Conservation (phyloP, 306 rosid species). For the Alnus glutinosa region DNA sequence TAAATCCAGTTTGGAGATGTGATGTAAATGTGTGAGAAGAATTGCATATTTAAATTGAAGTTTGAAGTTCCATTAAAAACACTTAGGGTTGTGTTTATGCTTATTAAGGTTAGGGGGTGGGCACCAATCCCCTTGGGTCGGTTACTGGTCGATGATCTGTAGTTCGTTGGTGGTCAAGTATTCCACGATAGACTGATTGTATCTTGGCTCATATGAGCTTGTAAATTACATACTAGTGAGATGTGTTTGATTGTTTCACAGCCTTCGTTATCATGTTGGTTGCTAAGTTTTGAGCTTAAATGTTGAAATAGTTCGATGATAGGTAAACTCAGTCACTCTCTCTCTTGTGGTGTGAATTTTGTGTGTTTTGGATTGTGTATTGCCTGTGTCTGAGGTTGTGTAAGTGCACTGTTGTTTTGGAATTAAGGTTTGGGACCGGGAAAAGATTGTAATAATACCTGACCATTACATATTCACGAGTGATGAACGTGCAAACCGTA, state of each 20-base stretch:
- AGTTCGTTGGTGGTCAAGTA: too few species aligned
- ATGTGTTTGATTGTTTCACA: background rate
- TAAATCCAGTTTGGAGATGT: background rate
- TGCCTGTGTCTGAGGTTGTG: background rate
- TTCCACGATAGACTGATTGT: background rate
- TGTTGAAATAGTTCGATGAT: background rate
- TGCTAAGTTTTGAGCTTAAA: conserved; percentile 3
- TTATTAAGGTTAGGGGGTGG: background rate
- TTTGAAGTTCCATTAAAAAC: background rate
- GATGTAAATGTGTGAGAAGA: background rate
- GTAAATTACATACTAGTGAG: background rate
- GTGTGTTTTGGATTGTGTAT: conserved; percentile 17
- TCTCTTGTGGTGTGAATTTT: background rate
- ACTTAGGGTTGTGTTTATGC: background rate
- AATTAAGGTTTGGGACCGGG: conserved; percentile 92
- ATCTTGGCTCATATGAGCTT: background rate
- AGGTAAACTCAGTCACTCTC: background rate
- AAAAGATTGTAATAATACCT: conserved; percentile 87
- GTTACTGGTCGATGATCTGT: too few species aligned
- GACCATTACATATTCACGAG: conserved; percentile 91
- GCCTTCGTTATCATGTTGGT: background rate
- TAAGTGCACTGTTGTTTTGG: background rate
- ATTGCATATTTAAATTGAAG: background rate
- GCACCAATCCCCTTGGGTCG: too few species aligned
- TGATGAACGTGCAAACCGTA: conserved; percentile 94